These are phyloP conservation scores for Cercospora sp. DNA, from an alignment of 2,329 filamentous ascomycete genomes.

Conservation along the genomic window DNA sequence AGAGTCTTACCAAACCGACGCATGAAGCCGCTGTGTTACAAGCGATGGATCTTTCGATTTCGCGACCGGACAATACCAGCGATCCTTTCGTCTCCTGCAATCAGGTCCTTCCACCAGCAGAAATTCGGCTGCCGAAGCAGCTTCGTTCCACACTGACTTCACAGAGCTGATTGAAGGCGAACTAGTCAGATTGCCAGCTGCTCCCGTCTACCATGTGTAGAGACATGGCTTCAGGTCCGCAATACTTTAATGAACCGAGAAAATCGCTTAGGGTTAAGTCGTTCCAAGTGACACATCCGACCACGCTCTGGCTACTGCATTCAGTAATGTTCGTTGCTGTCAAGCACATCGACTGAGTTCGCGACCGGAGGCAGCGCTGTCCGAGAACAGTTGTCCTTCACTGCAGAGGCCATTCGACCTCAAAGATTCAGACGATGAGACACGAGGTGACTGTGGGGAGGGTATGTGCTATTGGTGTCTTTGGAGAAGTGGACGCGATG, in stretches of 20 bases:
- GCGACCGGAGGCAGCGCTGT: conserved; percentile 26
- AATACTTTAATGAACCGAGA: conserved; percentile 62
- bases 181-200: conserved; percentile 71
- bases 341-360: conserved; percentile 11
- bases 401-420: conserved; percentile 25
- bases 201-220: conserved; percentile 42
- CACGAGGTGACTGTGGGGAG: conserved; percentile 77
- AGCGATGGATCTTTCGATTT: conserved; percentile 18
- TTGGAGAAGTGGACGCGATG: conserved; percentile 44
- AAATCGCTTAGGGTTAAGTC: conserved; percentile 93
- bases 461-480: conserved; percentile 62
- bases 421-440: conserved; percentile 69
- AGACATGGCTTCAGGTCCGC: conserved; percentile 21
- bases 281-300: conserved; percentile 50
- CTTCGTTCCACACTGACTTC: conserved; percentile 13
- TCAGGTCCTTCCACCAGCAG: conserved; percentile 20
- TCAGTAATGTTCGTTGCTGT: conserved; percentile 10
- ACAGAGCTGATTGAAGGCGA: conserved; percentile 31
- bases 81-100: conserved; percentile 35
- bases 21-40: conserved; percentile 60
- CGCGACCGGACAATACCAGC: conserved; percentile 38
- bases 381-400: conserved; percentile 36
- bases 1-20: conserved; percentile 75
- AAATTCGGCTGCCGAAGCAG: conserved; percentile 1
- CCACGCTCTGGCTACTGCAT: conserved; percentile 29